Conservation (phyloP, 768 basidiomycete genomes). For the Suillus spraguei region DNA sequence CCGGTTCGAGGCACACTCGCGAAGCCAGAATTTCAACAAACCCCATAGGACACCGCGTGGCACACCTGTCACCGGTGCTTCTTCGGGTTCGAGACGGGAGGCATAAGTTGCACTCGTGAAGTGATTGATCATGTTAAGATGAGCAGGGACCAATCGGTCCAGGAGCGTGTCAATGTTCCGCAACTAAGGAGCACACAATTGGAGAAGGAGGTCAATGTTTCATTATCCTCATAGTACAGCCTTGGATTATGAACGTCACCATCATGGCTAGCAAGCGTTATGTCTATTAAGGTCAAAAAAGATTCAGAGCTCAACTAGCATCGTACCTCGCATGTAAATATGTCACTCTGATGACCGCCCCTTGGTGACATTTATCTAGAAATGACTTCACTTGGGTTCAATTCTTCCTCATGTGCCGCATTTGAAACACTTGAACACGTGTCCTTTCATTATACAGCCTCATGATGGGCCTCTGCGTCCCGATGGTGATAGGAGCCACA, state of each 20-base stretch:
- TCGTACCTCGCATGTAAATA: background rate
- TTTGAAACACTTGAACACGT: background rate
- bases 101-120: background rate
- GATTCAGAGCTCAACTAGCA: background rate
- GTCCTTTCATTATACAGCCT: background rate
- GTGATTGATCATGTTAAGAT: background rate
- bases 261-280: background rate
- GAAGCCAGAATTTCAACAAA: background rate
- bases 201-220: conserved; percentile 1
- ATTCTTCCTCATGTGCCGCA: background rate
- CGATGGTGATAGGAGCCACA: conserved; percentile 15
- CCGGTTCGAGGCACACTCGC: background rate
- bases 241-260: conserved; percentile 1
- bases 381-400: background rate
- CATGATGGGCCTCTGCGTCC: background rate
- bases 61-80: background rate
- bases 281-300: background rate
- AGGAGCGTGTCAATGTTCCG: background rate
- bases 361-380: background rate
- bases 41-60: background rate
- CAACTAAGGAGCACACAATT: background rate
- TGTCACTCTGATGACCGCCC: background rate
- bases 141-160: background rate
- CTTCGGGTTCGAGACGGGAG: background rate
- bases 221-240: background rate